Evolutionary conservation across 2,329 filamentous ascomycete species (phyloP), one percentile per base, ranked within the genome.

Genomic region (Pseudonectria buxi): DNA sequence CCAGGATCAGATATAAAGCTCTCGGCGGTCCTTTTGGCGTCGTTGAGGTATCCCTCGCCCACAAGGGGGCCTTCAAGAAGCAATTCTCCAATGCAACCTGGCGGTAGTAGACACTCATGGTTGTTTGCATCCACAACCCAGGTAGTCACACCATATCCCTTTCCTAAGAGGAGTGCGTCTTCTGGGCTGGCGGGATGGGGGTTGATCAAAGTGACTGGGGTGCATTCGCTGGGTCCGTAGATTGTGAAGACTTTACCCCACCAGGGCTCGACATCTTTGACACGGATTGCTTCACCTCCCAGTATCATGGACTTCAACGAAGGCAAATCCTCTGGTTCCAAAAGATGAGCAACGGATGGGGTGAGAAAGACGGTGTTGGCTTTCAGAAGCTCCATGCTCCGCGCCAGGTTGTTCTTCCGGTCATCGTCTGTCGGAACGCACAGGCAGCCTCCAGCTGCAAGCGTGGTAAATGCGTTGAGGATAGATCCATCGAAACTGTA

Each of bases 151-250:
- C 32, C 32, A 16, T 14, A 15, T 12, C 32, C 28, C 16, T 24
- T 24, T 4, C 32, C 32, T 34, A 28, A 15, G 24, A 12, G 26
- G 15, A 27, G 32, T 26, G 24, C 2, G 32, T 34, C 14, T 27
- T 34, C 15, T 24, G 32, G 12, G 24, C 26, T n/a, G n/a, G n/a
- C n/a, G n/a, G n/a, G 24, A 34, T 34, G 14, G 27, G 32, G 16
- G 32, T n/a, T n/a, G n/a, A n/a, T n/a, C n/a, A n/a, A 34, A 25
- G 28, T 34, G 24, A 34, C 32, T n/a, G n/a, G n/a, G 26, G 32
- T 34, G 15, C 32, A 34, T 24, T 34, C 32, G 32, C 32, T 22
- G 24, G 32, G 24, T 34, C 7, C n/a, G n/a, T n/a, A n/a, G n/a
- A n/a, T n/a, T n/a, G n/a, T n/a, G n/a, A n/a, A n/a, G n/a, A n/a